Conservation (phyloP, 768 basidiomycete genomes). For the Roridomyces roridus region DNA sequence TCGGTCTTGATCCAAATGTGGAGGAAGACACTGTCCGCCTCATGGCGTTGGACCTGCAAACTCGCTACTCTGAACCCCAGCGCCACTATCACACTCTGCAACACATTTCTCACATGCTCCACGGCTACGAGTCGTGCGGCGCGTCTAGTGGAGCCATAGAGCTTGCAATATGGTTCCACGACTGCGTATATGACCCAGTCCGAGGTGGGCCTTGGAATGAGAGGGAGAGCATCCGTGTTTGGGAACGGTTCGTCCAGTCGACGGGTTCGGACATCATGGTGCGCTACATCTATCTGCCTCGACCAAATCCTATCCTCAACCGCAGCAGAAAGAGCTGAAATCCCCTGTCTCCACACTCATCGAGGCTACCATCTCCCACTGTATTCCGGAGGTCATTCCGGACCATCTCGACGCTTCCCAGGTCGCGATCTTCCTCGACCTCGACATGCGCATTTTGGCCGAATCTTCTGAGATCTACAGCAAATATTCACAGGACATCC, state of each 20-base stretch:
- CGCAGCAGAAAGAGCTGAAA: conserved; percentile 11
- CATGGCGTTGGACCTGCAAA: conserved; percentile 13
- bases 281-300: neutral
- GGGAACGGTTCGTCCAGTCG: conserved; percentile 17
- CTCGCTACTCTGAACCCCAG: conserved; percentile 22
- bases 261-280: conserved; percentile 15
- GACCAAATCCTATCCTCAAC: neutral
- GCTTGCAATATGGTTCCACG: conserved; percentile 28
- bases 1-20: conserved; percentile 6
- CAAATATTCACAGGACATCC: conserved; percentile 17
- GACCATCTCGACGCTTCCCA: conserved; percentile 1
- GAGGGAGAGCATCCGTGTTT: conserved; percentile 23
- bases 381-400: conserved; percentile 12
- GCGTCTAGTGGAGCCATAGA: conserved; percentile 2
- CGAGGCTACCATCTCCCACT: conserved; percentile 21
- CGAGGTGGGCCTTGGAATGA: conserved; percentile 27
- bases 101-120: conserved; percentile 24
- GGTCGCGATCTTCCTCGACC: conserved; percentile 20
- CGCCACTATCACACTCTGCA: conserved; percentile 26
- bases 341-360: conserved; percentile 22
- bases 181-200: conserved; percentile 25
- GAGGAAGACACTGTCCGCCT: neutral
- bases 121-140: conserved; percentile 3
- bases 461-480: conserved; percentile 11
- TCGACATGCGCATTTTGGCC: conserved; percentile 26